Conservation (phyloP, 2,329 filamentous ascomycete genomes). For the Purpureocillium lavendulum region DNA sequence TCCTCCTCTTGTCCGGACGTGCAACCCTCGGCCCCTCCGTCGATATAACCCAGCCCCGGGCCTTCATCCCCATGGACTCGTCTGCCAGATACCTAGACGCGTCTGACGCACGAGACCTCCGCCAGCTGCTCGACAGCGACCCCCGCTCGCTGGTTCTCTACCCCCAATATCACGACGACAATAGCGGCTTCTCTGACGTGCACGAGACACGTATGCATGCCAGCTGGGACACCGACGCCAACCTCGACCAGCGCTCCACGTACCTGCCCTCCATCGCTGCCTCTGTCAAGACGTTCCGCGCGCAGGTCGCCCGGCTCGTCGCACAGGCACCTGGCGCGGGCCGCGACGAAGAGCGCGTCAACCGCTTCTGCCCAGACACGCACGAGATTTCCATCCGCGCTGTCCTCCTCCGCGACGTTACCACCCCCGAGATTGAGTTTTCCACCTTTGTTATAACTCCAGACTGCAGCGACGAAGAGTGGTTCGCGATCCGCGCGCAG, state of each 20-base stretch:
- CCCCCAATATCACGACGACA: background rate
- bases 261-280: slow-evolving; percentile 4
- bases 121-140: too few species aligned
- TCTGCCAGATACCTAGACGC: too few species aligned
- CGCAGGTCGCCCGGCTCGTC: slow-evolving; percentile 2
- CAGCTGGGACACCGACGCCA: background rate
- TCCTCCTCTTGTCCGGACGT: too few species aligned
- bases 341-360: background rate
- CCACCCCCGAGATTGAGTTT: slow-evolving; percentile 1
- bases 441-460: slow-evolving; percentile 11
- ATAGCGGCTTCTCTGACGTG: too few species aligned
- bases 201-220: background rate
- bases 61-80: too few species aligned
- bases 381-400: slow-evolving; percentile 11
- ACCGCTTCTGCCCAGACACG: background rate
- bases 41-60: too few species aligned
- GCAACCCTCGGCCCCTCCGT: too few species aligned
- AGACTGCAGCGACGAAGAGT: slow-evolving; percentile 11
- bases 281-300: background rate
- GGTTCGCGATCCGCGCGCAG: slow-evolving; percentile 13
- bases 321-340: background rate
- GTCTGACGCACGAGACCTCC: too few species aligned
- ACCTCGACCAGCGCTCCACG: background rate
- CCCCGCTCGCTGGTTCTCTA: background rate
- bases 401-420: background rate